These are phyloP conservation scores for Apiotrichum sp. DNA, from an alignment of 1,284 basidiomycete genomes.

Conservation along the genomic window DNA sequence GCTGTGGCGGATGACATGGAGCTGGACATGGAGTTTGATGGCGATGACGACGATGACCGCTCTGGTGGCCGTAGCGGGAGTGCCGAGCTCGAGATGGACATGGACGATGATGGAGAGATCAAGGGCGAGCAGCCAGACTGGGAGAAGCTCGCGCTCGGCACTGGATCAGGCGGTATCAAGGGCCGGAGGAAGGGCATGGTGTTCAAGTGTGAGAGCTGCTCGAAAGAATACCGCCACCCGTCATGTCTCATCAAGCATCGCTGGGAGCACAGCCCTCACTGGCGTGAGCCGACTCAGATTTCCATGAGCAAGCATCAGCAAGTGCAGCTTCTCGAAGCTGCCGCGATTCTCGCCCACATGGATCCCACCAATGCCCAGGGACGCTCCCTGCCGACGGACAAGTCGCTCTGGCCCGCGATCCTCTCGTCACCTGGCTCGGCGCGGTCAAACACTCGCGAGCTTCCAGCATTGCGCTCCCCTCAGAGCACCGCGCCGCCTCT, in stretches of 20 bases:
- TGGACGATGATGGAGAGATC: conserved; percentile 21
- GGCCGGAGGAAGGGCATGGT: conserved; percentile 67
- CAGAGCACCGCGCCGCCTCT: conserved; percentile 29
- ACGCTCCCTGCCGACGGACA: conserved; percentile 83
- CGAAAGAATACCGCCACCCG: conserved; percentile 90
- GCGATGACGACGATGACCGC: conserved; percentile 20
- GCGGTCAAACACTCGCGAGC: conserved; percentile 31
- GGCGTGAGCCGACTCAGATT: conserved; percentile 92
- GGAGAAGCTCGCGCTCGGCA: conserved; percentile 42
- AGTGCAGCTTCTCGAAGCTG: conserved; percentile 94
- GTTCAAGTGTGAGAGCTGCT: conserved; percentile 87
- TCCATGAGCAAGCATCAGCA: conserved; percentile 96
- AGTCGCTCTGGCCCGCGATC: conserved; percentile 61
- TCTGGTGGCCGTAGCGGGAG: conserved; percentile 19
- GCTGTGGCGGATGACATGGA: conserved; percentile 36
- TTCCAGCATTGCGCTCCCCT: conserved; percentile 38
- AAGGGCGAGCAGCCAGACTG: conserved; percentile 14
- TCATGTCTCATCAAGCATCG: conserved; percentile 93
- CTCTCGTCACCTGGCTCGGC: conserved; percentile 41
- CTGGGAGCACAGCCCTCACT: conserved; percentile 96
- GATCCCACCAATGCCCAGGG: conserved; percentile 55
- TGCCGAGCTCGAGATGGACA: conserved; percentile 35
- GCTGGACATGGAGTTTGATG: conserved; percentile 40
- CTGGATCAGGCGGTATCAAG: conserved; percentile 46
- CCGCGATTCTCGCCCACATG: conserved; percentile 85